Percentiles rank a stretch among this genome's conserved stretches.
Evolutionary conservation across 1,284 basidiomycete genomes (phyloP).

Genomic region (Heterobasidion irregulare): DNA sequence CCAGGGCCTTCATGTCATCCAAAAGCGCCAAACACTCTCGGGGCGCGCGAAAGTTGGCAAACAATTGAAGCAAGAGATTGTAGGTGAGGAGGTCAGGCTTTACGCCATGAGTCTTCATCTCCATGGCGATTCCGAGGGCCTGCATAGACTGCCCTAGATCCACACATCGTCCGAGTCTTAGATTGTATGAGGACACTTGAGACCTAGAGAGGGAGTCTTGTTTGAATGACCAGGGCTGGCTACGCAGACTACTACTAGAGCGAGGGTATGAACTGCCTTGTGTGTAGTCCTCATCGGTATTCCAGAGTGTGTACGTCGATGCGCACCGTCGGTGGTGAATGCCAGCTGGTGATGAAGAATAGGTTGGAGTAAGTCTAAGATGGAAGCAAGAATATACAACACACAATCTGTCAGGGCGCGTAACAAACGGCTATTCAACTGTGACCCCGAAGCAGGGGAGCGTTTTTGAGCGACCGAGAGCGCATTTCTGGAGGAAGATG

Average conservation of each 20-base stretch:
- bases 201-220: neutral
- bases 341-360: neutral
- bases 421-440: neutral
- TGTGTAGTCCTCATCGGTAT: neutral
- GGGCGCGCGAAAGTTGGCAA: conserved; percentile 30
- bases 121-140: conserved; percentile 20
- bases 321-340: neutral
- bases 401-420: neutral
- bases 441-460: neutral
- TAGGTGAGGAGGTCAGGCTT: conserved; percentile 48
- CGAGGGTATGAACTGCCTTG: too few species aligned
- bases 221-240: conserved; percentile 4
- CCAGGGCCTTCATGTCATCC: conserved; percentile 59
- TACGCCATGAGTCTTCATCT: conserved; percentile 48
- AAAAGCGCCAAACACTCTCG: conserved; percentile 61
- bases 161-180: conserved; percentile 7
- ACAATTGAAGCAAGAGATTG: conserved; percentile 40
- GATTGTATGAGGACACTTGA: conserved; percentile 14
- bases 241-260: neutral
- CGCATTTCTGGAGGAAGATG: conserved; percentile 19
- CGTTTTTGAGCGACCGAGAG: conserved; percentile 6
- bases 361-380: neutral
- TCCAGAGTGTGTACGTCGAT: neutral
- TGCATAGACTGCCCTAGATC: neutral
- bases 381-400: neutral